A percentile compares a stretch with the other conserved stretches of the same genome.
phyloP scores from a whole-genome alignment of 345 rosid genomes.

The Rhodamnia argentea region DNA sequence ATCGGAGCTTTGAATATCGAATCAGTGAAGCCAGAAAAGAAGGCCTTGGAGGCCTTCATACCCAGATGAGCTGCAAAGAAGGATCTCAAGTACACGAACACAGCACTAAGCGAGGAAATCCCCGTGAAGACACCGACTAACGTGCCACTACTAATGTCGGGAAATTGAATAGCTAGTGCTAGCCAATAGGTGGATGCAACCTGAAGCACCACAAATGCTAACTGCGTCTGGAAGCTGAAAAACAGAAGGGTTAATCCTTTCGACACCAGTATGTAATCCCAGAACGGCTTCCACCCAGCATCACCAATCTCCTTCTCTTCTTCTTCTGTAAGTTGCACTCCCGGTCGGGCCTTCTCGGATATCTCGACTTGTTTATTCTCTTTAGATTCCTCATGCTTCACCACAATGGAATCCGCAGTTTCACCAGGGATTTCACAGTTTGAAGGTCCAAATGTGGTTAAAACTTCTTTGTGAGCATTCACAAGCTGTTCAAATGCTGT shows the following conservation, averaged over 20 bases:
- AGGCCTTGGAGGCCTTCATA: slow-evolving; percentile 53
- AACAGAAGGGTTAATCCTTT: slow-evolving; percentile 26
- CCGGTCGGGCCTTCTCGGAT: slow-evolving; percentile 11
- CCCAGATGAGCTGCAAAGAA: slow-evolving; percentile 40
- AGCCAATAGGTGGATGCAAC: slow-evolving; percentile 71
- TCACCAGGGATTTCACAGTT: slow-evolving; percentile 12
- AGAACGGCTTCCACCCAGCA: slow-evolving; percentile 51
- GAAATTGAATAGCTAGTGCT: slow-evolving; percentile 47
- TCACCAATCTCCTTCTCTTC: slow-evolving; percentile 57
- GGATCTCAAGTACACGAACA: slow-evolving; percentile 36
- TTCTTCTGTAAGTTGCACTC: slow-evolving; percentile 52
- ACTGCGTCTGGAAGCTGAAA: slow-evolving; percentile 17
- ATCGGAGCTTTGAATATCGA: slow-evolving; percentile 63
- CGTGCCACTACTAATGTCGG: slow-evolving; percentile 20
- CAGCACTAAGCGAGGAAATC: slow-evolving; percentile 45
- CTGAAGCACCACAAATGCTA: slow-evolving; percentile 39
- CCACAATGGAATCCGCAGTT: background rate
- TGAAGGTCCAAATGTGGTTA: slow-evolving; percentile 28
- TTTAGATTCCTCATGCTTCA: slow-evolving; percentile 4
- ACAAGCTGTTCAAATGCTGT: slow-evolving; percentile 61
- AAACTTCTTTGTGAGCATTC: slow-evolving; percentile 57
- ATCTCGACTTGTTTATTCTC: slow-evolving; percentile 17
- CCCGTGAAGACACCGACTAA: slow-evolving; percentile 51
- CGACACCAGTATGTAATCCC: slow-evolving; percentile 49
- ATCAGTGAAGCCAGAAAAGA: slow-evolving; percentile 53